Percentiles rank a stretch among this genome's conserved stretches.
Conservation (phyloP, 2,329 filamentous ascomycete genomes). For the Nannizzia gypsea region DNA sequence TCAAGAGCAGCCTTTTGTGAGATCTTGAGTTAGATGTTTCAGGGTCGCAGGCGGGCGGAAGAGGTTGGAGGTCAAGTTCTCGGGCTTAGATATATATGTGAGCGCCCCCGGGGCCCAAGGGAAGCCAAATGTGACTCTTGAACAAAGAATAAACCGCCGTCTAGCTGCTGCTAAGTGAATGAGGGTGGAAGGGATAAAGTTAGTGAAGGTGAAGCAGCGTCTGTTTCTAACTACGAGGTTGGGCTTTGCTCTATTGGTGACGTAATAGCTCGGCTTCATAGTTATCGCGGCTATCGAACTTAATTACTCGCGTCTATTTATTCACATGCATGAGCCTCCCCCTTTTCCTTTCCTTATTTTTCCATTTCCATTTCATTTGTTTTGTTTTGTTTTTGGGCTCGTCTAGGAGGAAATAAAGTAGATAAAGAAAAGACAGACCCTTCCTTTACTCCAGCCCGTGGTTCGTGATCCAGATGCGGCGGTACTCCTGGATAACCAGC, state of each 20-base stretch:
- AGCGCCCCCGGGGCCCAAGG: neutral
- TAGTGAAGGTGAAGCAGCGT: neutral
- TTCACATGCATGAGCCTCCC: neutral
- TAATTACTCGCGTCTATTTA: neutral
- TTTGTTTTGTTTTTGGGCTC: no score
- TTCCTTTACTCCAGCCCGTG: slow-evolving; percentile 7
- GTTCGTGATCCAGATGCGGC: slow-evolving; percentile 13
- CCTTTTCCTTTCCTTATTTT: neutral
- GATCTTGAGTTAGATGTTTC: neutral
- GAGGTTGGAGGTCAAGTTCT: neutral
- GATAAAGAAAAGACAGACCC: no score
- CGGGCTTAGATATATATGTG: neutral
- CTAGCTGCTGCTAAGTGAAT: no score
- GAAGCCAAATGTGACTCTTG: neutral
- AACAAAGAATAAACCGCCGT: neutral
- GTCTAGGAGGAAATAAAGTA: no score
- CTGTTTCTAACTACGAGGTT: neutral
- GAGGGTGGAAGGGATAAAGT: neutral
- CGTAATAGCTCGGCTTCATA: neutral
- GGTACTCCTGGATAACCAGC: slow-evolving; percentile 13
- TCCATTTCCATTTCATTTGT: no score
- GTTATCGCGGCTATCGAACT: neutral
- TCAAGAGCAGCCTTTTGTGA: neutral
- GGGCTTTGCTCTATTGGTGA: neutral
- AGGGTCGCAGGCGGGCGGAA: neutral